phyloP scores from a whole-genome alignment of 345 rosid genomes.

The Viola odorata region DNA sequence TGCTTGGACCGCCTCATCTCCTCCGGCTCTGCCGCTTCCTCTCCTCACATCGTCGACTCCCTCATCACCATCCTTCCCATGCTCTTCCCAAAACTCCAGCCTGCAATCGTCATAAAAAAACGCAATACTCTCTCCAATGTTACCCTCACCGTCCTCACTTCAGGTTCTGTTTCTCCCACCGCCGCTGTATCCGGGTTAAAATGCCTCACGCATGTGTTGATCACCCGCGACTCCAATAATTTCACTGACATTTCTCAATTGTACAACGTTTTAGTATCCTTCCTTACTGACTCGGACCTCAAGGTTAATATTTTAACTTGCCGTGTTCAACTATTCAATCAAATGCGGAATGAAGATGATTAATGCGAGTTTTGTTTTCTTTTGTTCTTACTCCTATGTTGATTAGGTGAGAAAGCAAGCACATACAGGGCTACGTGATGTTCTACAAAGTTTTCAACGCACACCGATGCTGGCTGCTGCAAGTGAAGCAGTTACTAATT shows the following conservation, averaged over 20 bases:
- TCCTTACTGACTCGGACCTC: constrained; percentile 44
- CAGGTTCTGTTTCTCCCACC: constrained; percentile 28
- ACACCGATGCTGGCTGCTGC: constrained; percentile 43
- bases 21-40: constrained; percentile 25
- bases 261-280: constrained; percentile 38
- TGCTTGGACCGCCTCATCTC: constrained; percentile 57
- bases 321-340: background rate
- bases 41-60: constrained; percentile 46
- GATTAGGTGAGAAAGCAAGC: constrained; percentile 78
- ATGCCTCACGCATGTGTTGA: constrained; percentile 50
- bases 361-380: background rate
- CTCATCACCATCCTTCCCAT: constrained; percentile 53
- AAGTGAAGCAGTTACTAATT: constrained; percentile 61
- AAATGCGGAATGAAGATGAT: background rate
- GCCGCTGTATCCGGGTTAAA: constrained; percentile 52
- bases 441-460: constrained; percentile 50
- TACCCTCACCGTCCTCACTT: constrained; percentile 10
- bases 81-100: constrained; percentile 46
- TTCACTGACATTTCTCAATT: constrained; percentile 48
- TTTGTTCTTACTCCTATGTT: background rate
- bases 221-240: constrained; percentile 33
- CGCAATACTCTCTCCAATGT: too few relatives aligned
- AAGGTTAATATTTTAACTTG: constrained; percentile 36
- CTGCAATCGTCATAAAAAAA: constrained; percentile 15
- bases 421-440: constrained; percentile 49